Percentiles rank a stretch among this genome's conserved stretches.
phyloP scores from a whole-genome alignment of 768 basidiomycete species.

The Suillus decipiens region DNA sequence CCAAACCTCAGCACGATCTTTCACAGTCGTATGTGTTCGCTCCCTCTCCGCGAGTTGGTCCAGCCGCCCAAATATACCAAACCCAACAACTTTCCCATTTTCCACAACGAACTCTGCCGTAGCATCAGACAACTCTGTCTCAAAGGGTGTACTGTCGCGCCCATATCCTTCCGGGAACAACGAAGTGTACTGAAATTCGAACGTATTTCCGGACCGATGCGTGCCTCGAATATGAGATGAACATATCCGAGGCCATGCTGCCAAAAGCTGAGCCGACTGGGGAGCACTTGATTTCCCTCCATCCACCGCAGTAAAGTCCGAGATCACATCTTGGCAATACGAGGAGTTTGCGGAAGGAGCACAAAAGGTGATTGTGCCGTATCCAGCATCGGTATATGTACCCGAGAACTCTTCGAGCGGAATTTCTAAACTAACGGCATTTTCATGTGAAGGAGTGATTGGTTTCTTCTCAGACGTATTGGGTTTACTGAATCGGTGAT shows the following conservation, averaged over 20 bases:
- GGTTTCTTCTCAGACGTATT: not conserved
- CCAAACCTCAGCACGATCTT: conserved; percentile 18
- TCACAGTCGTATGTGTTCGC: conserved; percentile 21
- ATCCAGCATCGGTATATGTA: conserved; percentile 39
- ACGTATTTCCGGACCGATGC: conserved; percentile 21
- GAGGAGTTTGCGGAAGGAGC: conserved; percentile 24
- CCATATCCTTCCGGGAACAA: conserved; percentile 42
- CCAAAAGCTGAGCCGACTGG: conserved; percentile 24
- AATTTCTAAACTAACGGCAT: too few species aligned
- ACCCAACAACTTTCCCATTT: conserved; percentile 31
- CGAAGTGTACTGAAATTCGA: conserved; percentile 22
- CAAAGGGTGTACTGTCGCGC: conserved; percentile 34
- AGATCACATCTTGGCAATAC: conserved; percentile 25
- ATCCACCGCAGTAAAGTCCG: conserved; percentile 32
- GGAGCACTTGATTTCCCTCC: conserved; percentile 5
- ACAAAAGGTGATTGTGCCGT: conserved; percentile 41
- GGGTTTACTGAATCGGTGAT: not conserved
- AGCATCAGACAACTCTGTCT: conserved; percentile 13
- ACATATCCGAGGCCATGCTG: conserved; percentile 36
- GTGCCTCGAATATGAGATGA: conserved; percentile 39
- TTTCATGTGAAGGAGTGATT: not conserved
- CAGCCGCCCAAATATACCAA: conserved; percentile 24
- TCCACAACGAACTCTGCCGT: conserved; percentile 28
- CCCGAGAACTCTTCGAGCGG: conserved; percentile 30
- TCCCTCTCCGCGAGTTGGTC: conserved; percentile 21